Base-by-base conservation (phyloP, 371 early-diverging fungal genomes). In the Coemansia sp. region DNA sequence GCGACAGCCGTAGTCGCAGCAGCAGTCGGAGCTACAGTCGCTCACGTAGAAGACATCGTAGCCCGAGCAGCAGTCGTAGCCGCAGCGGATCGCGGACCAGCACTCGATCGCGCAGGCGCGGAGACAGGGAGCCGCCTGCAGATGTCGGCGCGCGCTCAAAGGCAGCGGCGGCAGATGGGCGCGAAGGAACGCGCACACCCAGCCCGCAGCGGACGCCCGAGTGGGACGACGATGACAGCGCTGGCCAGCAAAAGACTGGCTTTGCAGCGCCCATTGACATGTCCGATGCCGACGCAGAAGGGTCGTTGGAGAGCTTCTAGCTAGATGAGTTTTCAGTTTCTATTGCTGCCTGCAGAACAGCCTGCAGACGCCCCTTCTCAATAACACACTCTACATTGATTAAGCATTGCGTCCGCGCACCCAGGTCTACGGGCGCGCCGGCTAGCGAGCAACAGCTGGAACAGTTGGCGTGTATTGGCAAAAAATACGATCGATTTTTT, bases 151-250 rank as follows among this genome's bases (percentile, higher is more conserved):
- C 48, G 24, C 37, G 51, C 52, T 11, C 61, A 21, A 34, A n/a
- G 40, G 58, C 45, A 51, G 37, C 61, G 14, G 54, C 52, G 50
- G 66, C 22, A 7, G 48, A 18, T 4, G 42, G 31, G 34, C 56
- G 51, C 64, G 54, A 31, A 21, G 71, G 66, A 7, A 66, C 72
- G 34, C 68, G 63, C 40, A 75, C 75, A 34, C 75, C 75, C 45
- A 75, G 75, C 53, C 75, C 75, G 11, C 62, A 67, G 40, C 58
- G 66, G 45, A 66, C 67, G 26, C 67, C 67, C 48, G 50, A 55
- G 39, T 29, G 21, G 24, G 47, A 18, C 60, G 62, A 52, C 37
- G 48, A 27, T 11, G 37, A n/a, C 22, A 31, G 39, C 57, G 37
- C 45, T 16, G 45, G 16, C 14, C 42, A 29, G 51, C 39, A 22